Conservation (phyloP, 768 basidiomycete species). For the Exsudoporus frostii region DNA sequence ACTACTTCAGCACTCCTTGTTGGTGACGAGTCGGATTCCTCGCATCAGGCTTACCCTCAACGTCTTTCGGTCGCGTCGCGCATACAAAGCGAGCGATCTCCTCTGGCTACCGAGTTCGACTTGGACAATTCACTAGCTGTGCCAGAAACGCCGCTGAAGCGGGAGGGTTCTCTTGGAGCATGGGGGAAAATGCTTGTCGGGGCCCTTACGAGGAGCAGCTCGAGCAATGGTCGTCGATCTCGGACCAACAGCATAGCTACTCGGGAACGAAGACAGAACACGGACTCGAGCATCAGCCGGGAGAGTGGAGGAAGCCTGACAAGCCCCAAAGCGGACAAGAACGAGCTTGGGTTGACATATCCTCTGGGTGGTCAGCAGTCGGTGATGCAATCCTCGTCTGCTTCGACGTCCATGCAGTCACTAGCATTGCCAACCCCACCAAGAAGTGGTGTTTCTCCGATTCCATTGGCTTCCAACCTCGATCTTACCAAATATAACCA, state of each 20-base stretch:
- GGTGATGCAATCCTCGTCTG: conserved; percentile 60
- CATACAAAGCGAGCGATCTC: conserved; percentile 59
- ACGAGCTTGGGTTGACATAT: conserved; percentile 36
- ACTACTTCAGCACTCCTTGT: conserved; percentile 37
- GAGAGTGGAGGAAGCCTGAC: conserved; percentile 74
- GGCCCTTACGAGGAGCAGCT: conserved; percentile 62
- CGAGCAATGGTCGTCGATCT: conserved; percentile 69
- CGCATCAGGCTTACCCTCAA: conserved; percentile 51
- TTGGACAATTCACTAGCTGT: conserved; percentile 45
- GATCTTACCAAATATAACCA: conserved; percentile 69
- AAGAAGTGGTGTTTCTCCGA: conserved; percentile 66
- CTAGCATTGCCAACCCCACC: conserved; percentile 52
- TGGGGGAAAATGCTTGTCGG: conserved; percentile 71
- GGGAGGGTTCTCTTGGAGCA: conserved; percentile 53
- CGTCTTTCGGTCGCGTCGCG: conserved; percentile 63
- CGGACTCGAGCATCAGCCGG: conserved; percentile 69
- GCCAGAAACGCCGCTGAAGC: conserved; percentile 50
- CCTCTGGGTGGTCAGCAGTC: conserved; percentile 51
- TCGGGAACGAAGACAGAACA: conserved; percentile 63
- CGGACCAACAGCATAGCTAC: conserved; percentile 73
- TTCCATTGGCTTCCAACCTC: conserved; percentile 68
- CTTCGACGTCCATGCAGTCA: conserved; percentile 61
- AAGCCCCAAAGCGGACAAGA: conserved; percentile 58
- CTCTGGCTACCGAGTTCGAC: conserved; percentile 46
- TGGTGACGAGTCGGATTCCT: conserved; percentile 50